phyloP scores from a whole-genome alignment of 768 basidiomycete genomes.

The Termitomyces sp. region DNA sequence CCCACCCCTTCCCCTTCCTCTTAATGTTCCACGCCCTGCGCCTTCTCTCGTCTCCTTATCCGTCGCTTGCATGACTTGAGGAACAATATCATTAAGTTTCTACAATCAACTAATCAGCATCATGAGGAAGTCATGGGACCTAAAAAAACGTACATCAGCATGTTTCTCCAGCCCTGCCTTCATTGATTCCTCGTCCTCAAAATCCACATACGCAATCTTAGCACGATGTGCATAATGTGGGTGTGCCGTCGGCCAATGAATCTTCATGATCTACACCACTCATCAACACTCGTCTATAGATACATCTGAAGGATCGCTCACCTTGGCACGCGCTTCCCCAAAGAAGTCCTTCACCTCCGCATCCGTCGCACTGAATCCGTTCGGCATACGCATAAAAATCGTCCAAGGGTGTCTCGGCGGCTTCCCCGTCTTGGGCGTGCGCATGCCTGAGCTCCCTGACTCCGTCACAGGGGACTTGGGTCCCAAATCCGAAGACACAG shows the following conservation, averaged over 20 bases:
- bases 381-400: constrained; percentile 67
- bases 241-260: constrained; percentile 49
- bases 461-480: constrained; percentile 48
- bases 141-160: constrained; percentile 46
- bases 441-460: constrained; percentile 51
- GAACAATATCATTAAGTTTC: constrained; percentile 63
- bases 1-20: constrained; percentile 50
- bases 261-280: constrained; percentile 52
- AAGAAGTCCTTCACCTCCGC: constrained; percentile 72
- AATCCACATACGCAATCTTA: constrained; percentile 82
- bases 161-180: constrained; percentile 72
- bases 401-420: constrained; percentile 76
- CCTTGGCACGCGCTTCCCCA: constrained; percentile 60
- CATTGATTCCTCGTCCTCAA: constrained; percentile 84
- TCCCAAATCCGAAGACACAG: constrained; percentile 27
- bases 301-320: constrained; percentile 27
- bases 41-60: constrained; percentile 38
- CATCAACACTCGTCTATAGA: neutral
- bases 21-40: constrained; percentile 18
- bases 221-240: constrained; percentile 32
- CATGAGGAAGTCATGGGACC: constrained; percentile 5
- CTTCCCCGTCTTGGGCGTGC: constrained; percentile 67
- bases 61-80: constrained; percentile 70
- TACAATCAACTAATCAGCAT: constrained; percentile 19
- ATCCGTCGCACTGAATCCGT: constrained; percentile 42